phyloP scores from a whole-genome alignment of 768 basidiomycete species.

The Mrakia gelida region DNA sequence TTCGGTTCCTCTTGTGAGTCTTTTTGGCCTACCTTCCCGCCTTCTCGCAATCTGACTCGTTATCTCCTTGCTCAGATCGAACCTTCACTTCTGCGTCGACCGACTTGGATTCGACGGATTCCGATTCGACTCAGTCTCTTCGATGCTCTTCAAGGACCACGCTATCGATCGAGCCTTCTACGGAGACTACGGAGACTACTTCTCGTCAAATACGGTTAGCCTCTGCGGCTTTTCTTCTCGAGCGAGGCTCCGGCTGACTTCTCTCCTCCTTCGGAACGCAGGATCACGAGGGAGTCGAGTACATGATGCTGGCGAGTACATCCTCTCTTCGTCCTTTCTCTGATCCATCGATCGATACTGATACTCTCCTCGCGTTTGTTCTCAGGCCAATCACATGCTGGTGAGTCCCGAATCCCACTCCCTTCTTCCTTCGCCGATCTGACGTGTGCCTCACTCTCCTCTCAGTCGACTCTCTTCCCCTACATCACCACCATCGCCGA shows the following conservation, averaged over 20 bases:
- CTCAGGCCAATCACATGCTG: slow-evolving; percentile 32
- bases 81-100: slow-evolving; percentile 31
- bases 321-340: not conserved
- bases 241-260: not conserved
- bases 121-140: slow-evolving; percentile 32
- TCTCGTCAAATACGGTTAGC: slow-evolving; percentile 27
- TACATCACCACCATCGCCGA: slow-evolving; percentile 34
- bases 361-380: not conserved
- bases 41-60: too few species aligned
- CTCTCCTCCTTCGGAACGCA: not conserved
- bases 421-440: not conserved
- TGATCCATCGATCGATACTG: not conserved
- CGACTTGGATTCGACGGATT: slow-evolving; percentile 31
- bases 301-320: slow-evolving; percentile 29
- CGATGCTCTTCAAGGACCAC: slow-evolving; percentile 30
- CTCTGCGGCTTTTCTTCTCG: not conserved
- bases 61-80: slow-evolving; percentile 13
- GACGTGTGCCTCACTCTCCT: not conserved
- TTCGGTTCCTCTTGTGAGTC: slow-evolving; percentile 27
- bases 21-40: too few species aligned
- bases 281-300: slow-evolving; percentile 32
- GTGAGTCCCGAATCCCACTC: not conserved
- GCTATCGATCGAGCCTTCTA: slow-evolving; percentile 17
- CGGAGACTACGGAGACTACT: slow-evolving; percentile 33
- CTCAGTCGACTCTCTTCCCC: slow-evolving; percentile 27